Base-by-base conservation (phyloP, 495 filamentous ascomycete species). In the Beverwykella pulmonaria region DNA sequence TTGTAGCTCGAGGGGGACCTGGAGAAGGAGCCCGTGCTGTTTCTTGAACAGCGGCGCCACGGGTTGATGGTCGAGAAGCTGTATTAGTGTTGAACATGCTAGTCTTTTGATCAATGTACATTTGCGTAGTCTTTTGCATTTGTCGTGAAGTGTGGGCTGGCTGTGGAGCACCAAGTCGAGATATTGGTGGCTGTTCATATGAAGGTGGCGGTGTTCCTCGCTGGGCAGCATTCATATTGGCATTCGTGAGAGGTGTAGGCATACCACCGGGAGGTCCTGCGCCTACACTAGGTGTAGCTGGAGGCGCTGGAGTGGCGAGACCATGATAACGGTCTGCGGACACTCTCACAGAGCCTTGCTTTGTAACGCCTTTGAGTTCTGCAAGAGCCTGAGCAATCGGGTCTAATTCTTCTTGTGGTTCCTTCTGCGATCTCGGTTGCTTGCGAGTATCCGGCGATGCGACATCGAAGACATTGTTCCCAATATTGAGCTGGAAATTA, bases 401-500 rank as follows among this genome's bases (percentile, higher is more conserved):
- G 72, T 98, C 94, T 25, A 86, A 71, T 17, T 88, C 86, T 39
- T 84, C 82, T 36, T 81, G 78, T 49, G 67, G 67, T 44, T 85
- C 82, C 26, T 50, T 63, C 27, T 63, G 62, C 53, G 67, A 19
- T 36, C 60, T 63, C 61, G 53, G 58, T 53, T 67, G 77, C 76
- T 3, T 66, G 69, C 57, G 77, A 1, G 81, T 59, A 59, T 93
- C 91, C 0, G 92, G 90, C 6, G 90, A 90, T n/a, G 91, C 90
- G 8, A 99, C 93, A 70, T 96, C 88, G 77, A 99, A 98, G 25
- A 98, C 92, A 70, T 98, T 99, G 71, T 92, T 89, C 8, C 95
- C 95, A 19, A 99, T 85, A 75, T 97, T 97, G n/a, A 99, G 82
- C 50, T 96, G 93, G 73, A 97, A 88, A 76, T 90, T 96, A 49